Conservation (phyloP, 305 asterid species). For the Fraxinus ornus region DNA sequence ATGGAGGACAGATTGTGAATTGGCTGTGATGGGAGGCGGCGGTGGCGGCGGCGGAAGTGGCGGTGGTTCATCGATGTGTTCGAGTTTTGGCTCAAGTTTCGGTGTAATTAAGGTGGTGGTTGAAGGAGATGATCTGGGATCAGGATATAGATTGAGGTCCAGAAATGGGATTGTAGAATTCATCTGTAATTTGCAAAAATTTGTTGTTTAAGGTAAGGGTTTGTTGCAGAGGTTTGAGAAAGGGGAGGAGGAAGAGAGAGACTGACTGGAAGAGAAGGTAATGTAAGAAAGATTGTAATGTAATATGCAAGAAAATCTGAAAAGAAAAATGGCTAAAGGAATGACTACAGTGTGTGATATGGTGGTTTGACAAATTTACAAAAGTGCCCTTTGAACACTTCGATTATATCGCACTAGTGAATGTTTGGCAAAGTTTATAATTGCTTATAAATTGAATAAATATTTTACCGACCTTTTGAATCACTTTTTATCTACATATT, state of each 20-base stretch:
- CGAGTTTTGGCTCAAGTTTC: slow-evolving; percentile 51
- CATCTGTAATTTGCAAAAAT: slow-evolving; percentile 25
- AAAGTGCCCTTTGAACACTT: not conserved
- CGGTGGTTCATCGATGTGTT: slow-evolving; percentile 53
- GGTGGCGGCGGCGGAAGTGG: not conserved
- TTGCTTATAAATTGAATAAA: too few species aligned
- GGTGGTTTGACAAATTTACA: not conserved
- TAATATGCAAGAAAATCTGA: not conserved
- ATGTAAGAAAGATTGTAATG: not conserved
- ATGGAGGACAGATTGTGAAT: slow-evolving; percentile 1
- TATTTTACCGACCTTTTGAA: not conserved
- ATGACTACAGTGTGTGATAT: not conserved
- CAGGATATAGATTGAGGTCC: slow-evolving; percentile 38
- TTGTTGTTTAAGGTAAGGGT: not conserved
- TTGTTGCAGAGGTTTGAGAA: not conserved
- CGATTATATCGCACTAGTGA: not conserved
- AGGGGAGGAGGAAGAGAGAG: not conserved
- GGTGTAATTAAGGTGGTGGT: slow-evolving; percentile 32
- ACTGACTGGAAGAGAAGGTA: not conserved
- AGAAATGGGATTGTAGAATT: slow-evolving; percentile 35
- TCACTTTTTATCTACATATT: not conserved
- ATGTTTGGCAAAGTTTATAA: not conserved
- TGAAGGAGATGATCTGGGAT: slow-evolving; percentile 25
- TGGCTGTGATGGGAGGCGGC: not conserved
- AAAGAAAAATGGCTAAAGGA: not conserved